Evolutionary conservation across 2,329 filamentous ascomycete species (phyloP).

Genomic region (Microdochium paspali): DNA sequence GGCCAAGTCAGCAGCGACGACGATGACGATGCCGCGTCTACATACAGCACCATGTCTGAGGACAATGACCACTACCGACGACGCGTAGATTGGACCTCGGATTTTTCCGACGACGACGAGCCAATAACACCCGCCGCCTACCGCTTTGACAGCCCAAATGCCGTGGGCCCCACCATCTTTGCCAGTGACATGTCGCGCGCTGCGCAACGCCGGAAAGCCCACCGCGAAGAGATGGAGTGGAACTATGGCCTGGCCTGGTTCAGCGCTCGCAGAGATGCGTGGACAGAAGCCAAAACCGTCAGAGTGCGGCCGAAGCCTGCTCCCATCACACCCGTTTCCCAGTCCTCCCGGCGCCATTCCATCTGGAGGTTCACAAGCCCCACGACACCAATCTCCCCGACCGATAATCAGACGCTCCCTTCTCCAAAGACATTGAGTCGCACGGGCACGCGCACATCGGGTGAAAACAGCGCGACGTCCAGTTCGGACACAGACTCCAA

Average conservation of each 20-base stretch:
- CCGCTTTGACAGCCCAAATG: conserved; percentile 40
- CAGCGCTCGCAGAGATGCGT: conserved; percentile 66
- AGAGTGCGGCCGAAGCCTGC: conserved; percentile 39
- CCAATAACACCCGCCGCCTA: conserved; percentile 32
- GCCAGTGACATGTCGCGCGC: conserved; percentile 36
- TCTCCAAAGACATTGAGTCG: conserved; percentile 14
- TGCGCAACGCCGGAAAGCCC: conserved; percentile 44
- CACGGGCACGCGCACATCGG: conserved; percentile 17
- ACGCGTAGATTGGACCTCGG: conserved; percentile 47
- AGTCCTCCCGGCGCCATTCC: conserved; percentile 37
- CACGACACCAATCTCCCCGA: conserved; percentile 23
- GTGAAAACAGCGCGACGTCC: conserved; percentile 27
- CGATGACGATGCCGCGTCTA: conserved; percentile 33
- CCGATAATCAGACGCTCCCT: conserved; percentile 9
- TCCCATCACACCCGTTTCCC: conserved; percentile 13
- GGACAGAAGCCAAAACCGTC: conserved; percentile 67
- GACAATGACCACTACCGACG: conserved; percentile 39
- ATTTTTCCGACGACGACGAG: conserved; percentile 41
- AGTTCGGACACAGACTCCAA: conserved; percentile 29
- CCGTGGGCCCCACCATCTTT: conserved; percentile 31
- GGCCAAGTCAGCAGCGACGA: conserved; percentile 27
- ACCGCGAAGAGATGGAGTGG: conserved; percentile 60
- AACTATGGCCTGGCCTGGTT: conserved; percentile 80
- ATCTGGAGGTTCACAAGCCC: conserved; percentile 36
- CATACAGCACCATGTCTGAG: conserved; percentile 35